Evolutionary conservation across 441 rosid species (phyloP), one percentile per base, ranked within the genome.

Genomic region (Syzygium syzygioides): DNA sequence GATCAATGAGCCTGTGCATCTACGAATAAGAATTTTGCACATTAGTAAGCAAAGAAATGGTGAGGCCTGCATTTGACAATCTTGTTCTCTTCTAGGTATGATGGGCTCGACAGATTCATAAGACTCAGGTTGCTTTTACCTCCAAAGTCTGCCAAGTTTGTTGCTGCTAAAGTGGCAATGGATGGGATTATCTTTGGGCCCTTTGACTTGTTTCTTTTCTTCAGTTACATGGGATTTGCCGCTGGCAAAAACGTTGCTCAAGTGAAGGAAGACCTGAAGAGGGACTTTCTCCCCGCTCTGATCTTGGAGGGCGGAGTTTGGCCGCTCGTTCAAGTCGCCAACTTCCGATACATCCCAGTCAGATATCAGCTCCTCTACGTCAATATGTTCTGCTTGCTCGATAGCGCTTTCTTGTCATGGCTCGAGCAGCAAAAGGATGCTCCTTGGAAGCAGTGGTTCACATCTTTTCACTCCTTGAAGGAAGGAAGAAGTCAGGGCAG

Each of bases 261-360:
- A 92, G 98, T 98, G 88, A 96, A 95, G 92, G 97, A 96, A 94
- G 97, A 93, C 85, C 45, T 98, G 91, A 98, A 95, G 94, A 97
- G 99, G 87, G 99, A 98, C 92, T 97, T 98, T 91, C 94, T 97
- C n/a, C 99, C 99, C 0, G 98, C 99, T 87, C 88, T 98, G 94
- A 90, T 95, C 86, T 90, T 98, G 87, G 99, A 98, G 89, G 99
- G 99, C 26, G 96, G 98, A 28, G 90, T 94, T 85, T 97, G 99
- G 98, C 99, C 99, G 1, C 91, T 97, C 17, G 93, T 96, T 90
- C 99, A 98, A 94, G 89, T 96, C 57, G 98, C 95, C 1, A 98
- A 97, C 93, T 98, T 97, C 92, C 95, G 97, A 48, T 97, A 96
- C 55, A 91, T 97, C 68, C 99, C 98, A 1, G 99, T 97, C 88